phyloP scores from a whole-genome alignment of 2,329 filamentous ascomycete species.

The Trichoderma simmonsii region DNA sequence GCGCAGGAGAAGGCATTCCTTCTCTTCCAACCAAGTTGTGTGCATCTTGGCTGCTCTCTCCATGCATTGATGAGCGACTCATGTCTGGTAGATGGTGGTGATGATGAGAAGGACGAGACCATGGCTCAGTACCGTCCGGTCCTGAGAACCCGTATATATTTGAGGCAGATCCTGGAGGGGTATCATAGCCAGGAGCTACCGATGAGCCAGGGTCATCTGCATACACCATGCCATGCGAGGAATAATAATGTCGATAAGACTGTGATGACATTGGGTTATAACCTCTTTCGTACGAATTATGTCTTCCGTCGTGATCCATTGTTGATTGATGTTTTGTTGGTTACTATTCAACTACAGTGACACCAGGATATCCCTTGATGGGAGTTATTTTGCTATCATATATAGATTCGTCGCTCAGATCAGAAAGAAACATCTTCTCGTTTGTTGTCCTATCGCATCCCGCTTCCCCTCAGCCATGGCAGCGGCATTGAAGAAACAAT shows the following conservation, averaged over 20 bases:
- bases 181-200: slow-evolving; percentile 51
- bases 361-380: background rate
- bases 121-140: slow-evolving; percentile 28
- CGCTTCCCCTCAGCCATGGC: background rate
- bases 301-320: slow-evolving; percentile 4
- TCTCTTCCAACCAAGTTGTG: slow-evolving; percentile 83
- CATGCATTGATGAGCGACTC: slow-evolving; percentile 62
- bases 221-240: background rate
- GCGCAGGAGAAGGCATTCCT: slow-evolving; percentile 82
- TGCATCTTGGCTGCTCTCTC: slow-evolving; percentile 56
- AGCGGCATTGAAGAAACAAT: background rate
- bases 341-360: slow-evolving; percentile 37
- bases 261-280: background rate
- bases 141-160: slow-evolving; percentile 48
- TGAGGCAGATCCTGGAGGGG: slow-evolving; percentile 51
- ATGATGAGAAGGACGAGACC: slow-evolving; percentile 63
- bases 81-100: slow-evolving; percentile 78
- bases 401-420: background rate
- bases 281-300: background rate
- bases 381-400: background rate
- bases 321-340: slow-evolving; percentile 36
- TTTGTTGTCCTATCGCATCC: background rate
- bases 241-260: background rate
- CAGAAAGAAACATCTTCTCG: background rate
- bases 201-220: background rate